Conservation (phyloP, 768 basidiomycete genomes). For the Dendrothele bispora region DNA sequence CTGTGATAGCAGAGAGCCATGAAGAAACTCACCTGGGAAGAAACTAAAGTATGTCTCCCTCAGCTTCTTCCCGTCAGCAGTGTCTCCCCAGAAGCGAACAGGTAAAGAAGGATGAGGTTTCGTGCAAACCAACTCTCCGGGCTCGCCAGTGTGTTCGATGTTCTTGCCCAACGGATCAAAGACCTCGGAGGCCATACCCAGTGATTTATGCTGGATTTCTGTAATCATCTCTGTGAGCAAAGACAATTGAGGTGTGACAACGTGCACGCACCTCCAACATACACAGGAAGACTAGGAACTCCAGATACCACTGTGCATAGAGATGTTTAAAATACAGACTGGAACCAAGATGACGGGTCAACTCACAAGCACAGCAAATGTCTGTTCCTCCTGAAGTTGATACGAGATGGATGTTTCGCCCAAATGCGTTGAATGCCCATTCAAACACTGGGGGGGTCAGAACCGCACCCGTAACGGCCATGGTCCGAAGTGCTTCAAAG, state of each 20-base stretch:
- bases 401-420: conserved; percentile 46
- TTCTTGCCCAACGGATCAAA: conserved; percentile 56
- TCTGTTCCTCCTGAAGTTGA: conserved; percentile 71
- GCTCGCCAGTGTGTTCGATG: conserved; percentile 39
- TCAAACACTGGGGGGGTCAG: conserved; percentile 66
- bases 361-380: conserved; percentile 63
- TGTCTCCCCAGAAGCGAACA: conserved; percentile 67
- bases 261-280: conserved; percentile 54
- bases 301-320: conserved; percentile 52
- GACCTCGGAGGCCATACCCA: conserved; percentile 69
- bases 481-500: conserved; percentile 54
- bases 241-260: background rate
- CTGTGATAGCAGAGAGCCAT: background rate
- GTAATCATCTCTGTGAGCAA: background rate
- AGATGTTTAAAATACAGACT: background rate
- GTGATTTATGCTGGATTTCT: conserved; percentile 64
- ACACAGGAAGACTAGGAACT: conserved; percentile 48
- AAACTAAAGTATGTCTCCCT: conserved; percentile 62
- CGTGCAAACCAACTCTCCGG: conserved; percentile 70
- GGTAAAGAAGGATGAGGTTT: conserved; percentile 72
- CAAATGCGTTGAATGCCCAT: conserved; percentile 64
- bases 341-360: too few relatives aligned
- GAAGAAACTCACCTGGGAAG: conserved; percentile 49
- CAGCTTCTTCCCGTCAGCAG: conserved; percentile 50
- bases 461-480: conserved; percentile 62